Percentiles rank a stretch among this genome's conserved stretches.
Conservation (phyloP, 208 protist genomes). For the Entamoeba histolytica region DNA sequence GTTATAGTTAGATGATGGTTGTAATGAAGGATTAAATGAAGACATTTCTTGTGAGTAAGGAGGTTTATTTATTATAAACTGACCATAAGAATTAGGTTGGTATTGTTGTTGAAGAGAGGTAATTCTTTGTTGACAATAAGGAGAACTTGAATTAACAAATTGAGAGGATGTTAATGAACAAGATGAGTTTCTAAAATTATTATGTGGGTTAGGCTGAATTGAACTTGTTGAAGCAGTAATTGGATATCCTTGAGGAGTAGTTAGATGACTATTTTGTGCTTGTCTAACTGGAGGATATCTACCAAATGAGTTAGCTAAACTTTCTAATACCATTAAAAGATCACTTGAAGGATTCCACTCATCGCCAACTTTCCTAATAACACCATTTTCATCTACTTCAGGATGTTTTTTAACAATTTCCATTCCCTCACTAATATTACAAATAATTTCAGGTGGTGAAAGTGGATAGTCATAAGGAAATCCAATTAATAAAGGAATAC, state of each 20-base stretch:
- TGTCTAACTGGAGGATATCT: not conserved
- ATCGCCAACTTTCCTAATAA: not conserved
- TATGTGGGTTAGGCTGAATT: too few relatives aligned
- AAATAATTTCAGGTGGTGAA: not conserved
- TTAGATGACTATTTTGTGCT: not conserved
- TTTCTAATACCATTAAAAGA: not conserved
- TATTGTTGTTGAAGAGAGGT: too few relatives aligned
- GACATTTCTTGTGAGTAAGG: too few relatives aligned
- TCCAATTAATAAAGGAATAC: not conserved
- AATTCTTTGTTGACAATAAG: too few relatives aligned
- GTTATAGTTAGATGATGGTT: too few relatives aligned
- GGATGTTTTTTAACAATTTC: not conserved
- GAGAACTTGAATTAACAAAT: too few relatives aligned
- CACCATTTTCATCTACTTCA: not conserved
- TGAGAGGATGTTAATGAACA: too few relatives aligned
- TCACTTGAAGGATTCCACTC: not conserved
- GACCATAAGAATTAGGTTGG: too few relatives aligned
- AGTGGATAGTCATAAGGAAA: not conserved
- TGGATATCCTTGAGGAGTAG: not conserved
- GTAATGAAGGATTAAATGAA: too few relatives aligned
- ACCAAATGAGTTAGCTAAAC: not conserved
- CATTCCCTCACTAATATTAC: not conserved
- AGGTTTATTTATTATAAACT: too few relatives aligned
- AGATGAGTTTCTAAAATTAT: too few relatives aligned
- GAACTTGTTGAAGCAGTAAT: not conserved